Evolutionary conservation across 2,329 filamentous ascomycete species (phyloP).

Genomic region (Trichoderma endophyticum): DNA sequence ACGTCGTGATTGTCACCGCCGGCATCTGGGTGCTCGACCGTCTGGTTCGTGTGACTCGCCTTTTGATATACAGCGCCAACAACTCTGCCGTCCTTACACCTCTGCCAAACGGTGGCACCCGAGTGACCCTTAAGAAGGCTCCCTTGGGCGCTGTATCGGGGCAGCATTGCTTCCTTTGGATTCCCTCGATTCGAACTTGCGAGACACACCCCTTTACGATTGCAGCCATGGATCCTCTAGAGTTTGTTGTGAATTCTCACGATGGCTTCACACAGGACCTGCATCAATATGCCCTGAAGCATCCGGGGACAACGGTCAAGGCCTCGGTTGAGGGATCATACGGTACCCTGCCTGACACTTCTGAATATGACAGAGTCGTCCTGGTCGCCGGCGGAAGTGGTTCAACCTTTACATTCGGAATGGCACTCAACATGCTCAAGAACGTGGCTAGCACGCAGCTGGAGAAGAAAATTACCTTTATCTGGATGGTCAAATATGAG

Average conservation of each 20-base stretch:
- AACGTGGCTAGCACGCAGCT: conserved; percentile 22
- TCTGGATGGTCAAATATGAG: conserved; percentile 40
- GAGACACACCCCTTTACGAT: conserved; percentile 66
- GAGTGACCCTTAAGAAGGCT: conserved; percentile 51
- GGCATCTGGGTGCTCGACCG: conserved; percentile 52
- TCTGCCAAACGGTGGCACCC: conserved; percentile 52
- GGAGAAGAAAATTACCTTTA: conserved; percentile 33
- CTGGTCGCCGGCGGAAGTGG: conserved; percentile 60
- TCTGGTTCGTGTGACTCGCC: conserved; percentile 43
- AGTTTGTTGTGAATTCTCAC: conserved; percentile 57
- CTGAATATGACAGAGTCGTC: conserved; percentile 53
- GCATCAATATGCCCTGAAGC: conserved; percentile 47
- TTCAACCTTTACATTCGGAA: conserved; percentile 52
- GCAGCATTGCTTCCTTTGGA: conserved; percentile 63
- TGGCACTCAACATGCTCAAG: conserved; percentile 37
- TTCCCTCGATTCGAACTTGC: conserved; percentile 53
- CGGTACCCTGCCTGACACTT: conserved; percentile 51
- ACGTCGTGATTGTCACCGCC: conserved; percentile 41
- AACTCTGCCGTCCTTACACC: conserved; percentile 53
- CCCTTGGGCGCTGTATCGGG: conserved; percentile 48
- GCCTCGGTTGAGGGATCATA: conserved; percentile 59
- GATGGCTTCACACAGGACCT: conserved; percentile 58
- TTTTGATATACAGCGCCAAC: conserved; percentile 45
- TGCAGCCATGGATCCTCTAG: conserved; percentile 48
- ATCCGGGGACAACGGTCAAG: conserved; percentile 47